Evolutionary conservation across 768 basidiomycete species (phyloP).

Genomic region (Ramaria rubella): DNA sequence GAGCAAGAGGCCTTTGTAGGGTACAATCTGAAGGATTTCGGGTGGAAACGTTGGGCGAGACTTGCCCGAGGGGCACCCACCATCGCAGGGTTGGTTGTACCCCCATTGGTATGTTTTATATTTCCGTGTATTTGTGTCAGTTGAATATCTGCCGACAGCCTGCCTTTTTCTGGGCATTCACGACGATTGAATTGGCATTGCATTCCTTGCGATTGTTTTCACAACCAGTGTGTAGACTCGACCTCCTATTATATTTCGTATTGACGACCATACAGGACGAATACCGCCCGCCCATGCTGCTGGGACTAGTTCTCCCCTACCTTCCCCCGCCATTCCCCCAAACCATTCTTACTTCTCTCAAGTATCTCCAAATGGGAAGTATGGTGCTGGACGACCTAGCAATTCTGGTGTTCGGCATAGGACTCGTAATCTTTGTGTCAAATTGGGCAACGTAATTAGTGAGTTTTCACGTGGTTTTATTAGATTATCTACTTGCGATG

Average conservation of each 20-base stretch:
- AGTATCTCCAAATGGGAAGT: conserved; percentile 63
- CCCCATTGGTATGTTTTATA: conserved; percentile 45
- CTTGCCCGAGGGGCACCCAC: conserved; percentile 36
- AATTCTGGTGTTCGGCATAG: conserved; percentile 63
- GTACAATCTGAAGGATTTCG: conserved; percentile 25
- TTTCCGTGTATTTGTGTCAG: not conserved
- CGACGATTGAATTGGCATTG: conserved; percentile 60
- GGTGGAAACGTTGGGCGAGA: conserved; percentile 60
- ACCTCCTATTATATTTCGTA: not conserved
- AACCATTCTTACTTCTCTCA: conserved; percentile 53
- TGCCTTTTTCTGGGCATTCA: conserved; percentile 73
- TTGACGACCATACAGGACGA: conserved; percentile 40
- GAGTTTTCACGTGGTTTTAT: conserved; percentile 1
- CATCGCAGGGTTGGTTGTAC: conserved; percentile 38
- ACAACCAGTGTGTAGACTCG: conserved; percentile 43
- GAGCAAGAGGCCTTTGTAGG: conserved; percentile 30
- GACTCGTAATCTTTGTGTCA: conserved; percentile 52
- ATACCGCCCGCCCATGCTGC: conserved; percentile 50
- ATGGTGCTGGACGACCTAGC: conserved; percentile 68
- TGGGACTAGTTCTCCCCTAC: conserved; percentile 55
- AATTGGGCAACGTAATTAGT: conserved; percentile 33
- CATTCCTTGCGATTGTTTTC: conserved; percentile 69
- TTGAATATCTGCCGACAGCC: conserved; percentile 37
- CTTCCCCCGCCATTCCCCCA: conserved; percentile 60
- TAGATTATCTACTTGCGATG: not conserved